Evolutionary conservation across 108 stramenopile species (phyloP).

Genomic region (Cyclotella atomus): DNA sequence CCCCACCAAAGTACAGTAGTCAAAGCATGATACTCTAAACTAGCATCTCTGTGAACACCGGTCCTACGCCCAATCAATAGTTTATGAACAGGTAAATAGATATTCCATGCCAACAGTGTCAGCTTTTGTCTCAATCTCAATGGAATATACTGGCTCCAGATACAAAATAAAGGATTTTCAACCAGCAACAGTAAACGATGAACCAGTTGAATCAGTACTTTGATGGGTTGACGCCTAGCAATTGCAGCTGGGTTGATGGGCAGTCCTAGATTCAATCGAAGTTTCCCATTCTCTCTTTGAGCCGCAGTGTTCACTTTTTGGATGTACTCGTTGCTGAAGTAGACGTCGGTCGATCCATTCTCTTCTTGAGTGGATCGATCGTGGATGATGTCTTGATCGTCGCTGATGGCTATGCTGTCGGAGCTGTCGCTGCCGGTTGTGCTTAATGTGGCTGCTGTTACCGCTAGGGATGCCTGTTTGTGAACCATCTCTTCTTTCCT

Average conservation of each 20-base stretch:
- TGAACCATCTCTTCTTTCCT: no score
- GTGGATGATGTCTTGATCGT: background rate
- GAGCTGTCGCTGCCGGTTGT: background rate
- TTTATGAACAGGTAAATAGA: conserved; percentile 71
- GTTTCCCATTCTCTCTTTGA: conserved; percentile 45
- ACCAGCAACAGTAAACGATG: conserved; percentile 43
- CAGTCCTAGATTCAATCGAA: conserved; percentile 73
- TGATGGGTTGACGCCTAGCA: conserved; percentile 49
- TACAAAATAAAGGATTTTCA: conserved; percentile 50
- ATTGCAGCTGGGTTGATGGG: conserved; percentile 46
- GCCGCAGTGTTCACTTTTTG: conserved; percentile 30
- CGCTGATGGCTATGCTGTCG: conserved; percentile 1
- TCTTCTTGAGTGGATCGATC: background rate
- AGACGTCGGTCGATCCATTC: background rate
- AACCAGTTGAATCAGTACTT: conserved; percentile 30
- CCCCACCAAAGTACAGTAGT: conserved; percentile 75
- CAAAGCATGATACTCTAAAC: conserved; percentile 77
- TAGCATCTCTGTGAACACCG: conserved; percentile 62
- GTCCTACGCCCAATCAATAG: conserved; percentile 54
- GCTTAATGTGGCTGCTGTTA: no score
- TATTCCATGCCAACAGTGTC: conserved; percentile 59
- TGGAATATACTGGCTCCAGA: conserved; percentile 58
- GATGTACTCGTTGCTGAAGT: conserved; percentile 1
- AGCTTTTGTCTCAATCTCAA: conserved; percentile 49
- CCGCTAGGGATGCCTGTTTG: no score